Evolutionary conservation across 805 yeast genomes (phyloP).

Genomic region (Saccharomycopsis sp.): DNA sequence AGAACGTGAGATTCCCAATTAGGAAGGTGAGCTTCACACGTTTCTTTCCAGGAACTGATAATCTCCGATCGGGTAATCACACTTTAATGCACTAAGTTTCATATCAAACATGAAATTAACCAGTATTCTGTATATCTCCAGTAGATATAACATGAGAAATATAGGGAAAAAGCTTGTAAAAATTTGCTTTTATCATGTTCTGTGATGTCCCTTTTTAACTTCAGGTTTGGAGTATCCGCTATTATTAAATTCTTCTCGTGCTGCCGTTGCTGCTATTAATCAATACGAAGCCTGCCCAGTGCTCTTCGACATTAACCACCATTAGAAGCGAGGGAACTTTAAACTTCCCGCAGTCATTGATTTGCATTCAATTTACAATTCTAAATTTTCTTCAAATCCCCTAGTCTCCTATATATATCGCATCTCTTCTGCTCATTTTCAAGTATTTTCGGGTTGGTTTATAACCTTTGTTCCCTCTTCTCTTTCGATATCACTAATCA

Average conservation of each 20-base stretch:
- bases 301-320: neutral
- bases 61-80: neutral
- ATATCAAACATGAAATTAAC: neutral
- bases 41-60: neutral
- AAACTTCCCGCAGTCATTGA: neutral
- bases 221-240: no score
- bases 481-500: neutral
- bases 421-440: neutral
- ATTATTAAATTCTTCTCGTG: no score
- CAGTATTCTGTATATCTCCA: neutral
- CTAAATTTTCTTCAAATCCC: neutral
- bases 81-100: neutral
- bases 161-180: no score
- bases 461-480: neutral
- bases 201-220: neutral
- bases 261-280: no score
- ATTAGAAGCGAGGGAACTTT: neutral
- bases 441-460: neutral
- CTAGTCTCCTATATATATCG: neutral
- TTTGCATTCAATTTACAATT: neutral
- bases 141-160: neutral
- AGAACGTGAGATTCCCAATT: constrained; percentile 3
- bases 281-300: neutral
- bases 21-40: neutral
- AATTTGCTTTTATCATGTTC: neutral